Base-by-base conservation (phyloP, 2,329 filamentous ascomycete species). In the Apiospora koreana region DNA sequence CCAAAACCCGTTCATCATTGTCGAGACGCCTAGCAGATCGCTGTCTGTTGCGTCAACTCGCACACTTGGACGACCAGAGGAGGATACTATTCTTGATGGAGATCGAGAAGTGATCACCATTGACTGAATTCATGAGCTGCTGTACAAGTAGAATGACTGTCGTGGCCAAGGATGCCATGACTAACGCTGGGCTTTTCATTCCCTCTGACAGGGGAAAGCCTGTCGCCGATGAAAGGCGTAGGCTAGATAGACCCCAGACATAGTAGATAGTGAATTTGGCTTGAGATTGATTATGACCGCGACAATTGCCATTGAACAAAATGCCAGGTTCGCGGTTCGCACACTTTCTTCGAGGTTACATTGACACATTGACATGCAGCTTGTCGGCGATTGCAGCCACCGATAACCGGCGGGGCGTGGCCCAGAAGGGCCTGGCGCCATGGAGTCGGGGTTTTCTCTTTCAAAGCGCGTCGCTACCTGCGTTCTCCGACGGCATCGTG, bases 401-500 rank as follows among this genome's bases (percentile, higher is more conserved):
- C 65, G 65, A 46, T 46, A 66, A 66, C 65, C 65, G 65, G 41
- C 65, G 65, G 65, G 41, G 41, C 65, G n/a, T 28, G 65, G 16
- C 43, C 65, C 6, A 43, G 16, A 66, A 12, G 10, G 43, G 41
- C 18, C 31, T 66, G 65, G 43, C 31, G 43, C 41, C 25, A 23
- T 66, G 65, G 65, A 45, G 28, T n/a, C n/a, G 21, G n/a, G n/a
- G 43, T 46, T 46, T 28, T 10, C 43, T 21, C 41, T 2, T 43
- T 43, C 65, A 66, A 66, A 25, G 23, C 41, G 38, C 54, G 43
- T 28, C 41, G 43, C 46, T 46, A 48, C 66, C 66, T 68, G 66
- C 66, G 66, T 68, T 68, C 66, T 68, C 66, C 66, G 66, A 68
- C 66, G 66, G 66, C 43, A 68, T 68, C 66, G 66, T 68, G 66